phyloP scores from a whole-genome alignment of 2,329 filamentous ascomycete species.

The Colletotrichum tropicale region DNA sequence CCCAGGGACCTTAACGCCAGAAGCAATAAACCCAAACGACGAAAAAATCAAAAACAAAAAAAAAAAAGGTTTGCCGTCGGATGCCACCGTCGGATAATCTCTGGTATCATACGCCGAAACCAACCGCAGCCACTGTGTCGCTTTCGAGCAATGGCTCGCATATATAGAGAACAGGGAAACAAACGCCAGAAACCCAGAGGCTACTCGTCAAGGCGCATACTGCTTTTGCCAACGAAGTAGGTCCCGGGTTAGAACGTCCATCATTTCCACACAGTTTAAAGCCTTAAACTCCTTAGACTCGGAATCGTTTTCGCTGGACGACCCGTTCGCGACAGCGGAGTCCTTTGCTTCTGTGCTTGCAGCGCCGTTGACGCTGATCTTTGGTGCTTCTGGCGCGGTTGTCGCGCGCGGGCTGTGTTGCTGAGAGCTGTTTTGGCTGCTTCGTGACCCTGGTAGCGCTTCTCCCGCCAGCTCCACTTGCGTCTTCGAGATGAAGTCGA shows the following conservation, averaged over 20 bases:
- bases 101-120: constrained; percentile 15
- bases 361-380: constrained; percentile 14
- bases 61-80: not conserved
- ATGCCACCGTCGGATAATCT: not conserved
- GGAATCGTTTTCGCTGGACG: constrained; percentile 25
- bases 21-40: not conserved
- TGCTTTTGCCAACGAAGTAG: constrained; percentile 86
- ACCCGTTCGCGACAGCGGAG: not conserved
- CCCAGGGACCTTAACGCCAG: constrained; percentile 1
- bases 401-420: constrained; percentile 26
- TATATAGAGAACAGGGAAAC: constrained; percentile 41
- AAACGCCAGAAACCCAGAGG: constrained; percentile 38
- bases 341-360: constrained; percentile 22
- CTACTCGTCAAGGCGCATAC: constrained; percentile 46
- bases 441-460: constrained; percentile 43
- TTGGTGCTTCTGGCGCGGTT: constrained; percentile 22
- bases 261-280: constrained; percentile 84
- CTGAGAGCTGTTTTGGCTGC: constrained; percentile 31
- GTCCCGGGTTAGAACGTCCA: constrained; percentile 82
- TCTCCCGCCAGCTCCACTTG: constrained; percentile 85
- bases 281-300: constrained; percentile 69
- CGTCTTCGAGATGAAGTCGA: constrained; percentile 88
- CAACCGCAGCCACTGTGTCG: not conserved
- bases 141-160: not conserved
- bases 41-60: not conserved